phyloP scores from a whole-genome alignment of 768 basidiomycete species.

The Exidia glandulosa region DNA sequence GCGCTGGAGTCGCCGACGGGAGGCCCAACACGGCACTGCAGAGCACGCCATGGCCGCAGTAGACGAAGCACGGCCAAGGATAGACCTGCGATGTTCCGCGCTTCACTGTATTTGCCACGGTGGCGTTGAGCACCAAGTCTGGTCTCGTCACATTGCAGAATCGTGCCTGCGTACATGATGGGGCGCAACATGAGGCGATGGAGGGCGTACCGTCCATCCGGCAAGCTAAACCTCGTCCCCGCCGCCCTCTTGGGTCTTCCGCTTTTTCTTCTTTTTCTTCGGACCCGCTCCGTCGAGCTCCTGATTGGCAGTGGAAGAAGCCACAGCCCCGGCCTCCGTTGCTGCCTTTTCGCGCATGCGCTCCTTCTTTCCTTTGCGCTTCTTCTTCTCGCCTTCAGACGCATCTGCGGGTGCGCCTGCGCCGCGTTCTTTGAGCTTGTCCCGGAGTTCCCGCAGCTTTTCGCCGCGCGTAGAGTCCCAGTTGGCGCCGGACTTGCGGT shows the following conservation, averaged over 20 bases:
- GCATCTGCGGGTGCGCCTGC: background rate
- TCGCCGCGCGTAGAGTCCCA: conserved; percentile 59
- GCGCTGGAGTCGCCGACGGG: no score
- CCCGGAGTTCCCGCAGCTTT: conserved; percentile 62
- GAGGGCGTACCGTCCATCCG: no score
- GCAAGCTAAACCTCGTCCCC: no score
- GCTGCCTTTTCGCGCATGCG: conserved; percentile 10
- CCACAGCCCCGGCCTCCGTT: background rate
- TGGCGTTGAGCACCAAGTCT: no score
- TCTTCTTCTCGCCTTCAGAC: conserved; percentile 8
- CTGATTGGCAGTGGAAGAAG: background rate
- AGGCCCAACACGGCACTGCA: no score
- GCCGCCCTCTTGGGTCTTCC: background rate
- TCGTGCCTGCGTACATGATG: no score
- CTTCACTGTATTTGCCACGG: no score
- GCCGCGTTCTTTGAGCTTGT: conserved; percentile 32
- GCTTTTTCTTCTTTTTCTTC: background rate
- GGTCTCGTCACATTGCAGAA: no score
- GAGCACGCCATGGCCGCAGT: no score
- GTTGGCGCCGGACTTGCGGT: conserved; percentile 45
- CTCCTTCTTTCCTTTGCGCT: conserved; percentile 24
- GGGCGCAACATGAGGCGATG: no score
- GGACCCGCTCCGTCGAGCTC: background rate
- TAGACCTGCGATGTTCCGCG: no score
- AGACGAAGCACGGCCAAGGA: no score